Base-by-base conservation (phyloP, 75 land plant species). In the Ceratopteris richardii region DNA sequence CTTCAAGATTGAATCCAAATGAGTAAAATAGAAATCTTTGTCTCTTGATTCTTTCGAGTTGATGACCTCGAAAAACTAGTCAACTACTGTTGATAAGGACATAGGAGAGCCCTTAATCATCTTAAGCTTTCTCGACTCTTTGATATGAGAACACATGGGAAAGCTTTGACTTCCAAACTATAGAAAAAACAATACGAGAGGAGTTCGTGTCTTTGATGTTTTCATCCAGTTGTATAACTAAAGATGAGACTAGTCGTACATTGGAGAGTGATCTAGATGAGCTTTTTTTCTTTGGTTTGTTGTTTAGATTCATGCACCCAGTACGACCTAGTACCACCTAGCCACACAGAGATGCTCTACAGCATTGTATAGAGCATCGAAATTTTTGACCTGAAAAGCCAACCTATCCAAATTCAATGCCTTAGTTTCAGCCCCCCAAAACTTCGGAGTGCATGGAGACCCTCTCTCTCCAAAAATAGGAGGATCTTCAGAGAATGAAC, bases 181-280 rank as follows among this genome's bases (percentile, higher is more conserved):
- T 63, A 81, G 68, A 80, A 78, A 18, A 71, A 79, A 59, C 70
- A 76, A 7, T 90, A 82, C 57, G 98, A 93, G 64, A 42, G 98
- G 29, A 70, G 74, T 23, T 89, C 90, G 29, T 93, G 98, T 60
- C 62, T n/a, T n/a, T n/a, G n/a, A n/a, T n/a, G n/a, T n/a, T 93
- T 41, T 85, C 96, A 3, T 93, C 85, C 56, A 96, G 89, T 58
- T 82, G 78, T 56, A 96, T 89, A 1, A 93, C 98, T 0, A 96
- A 93, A 50, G 98, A 93, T 20, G 75, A 80, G 26, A 80, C 84
- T 0, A 82, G 79, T 46, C 77, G 80, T 41, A 72, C 88, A 18
- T 57, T 63, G 0, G 95, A 92, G 69, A 58, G 58, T 23, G 97
- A 88, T 56, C 68, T 92, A 42, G 84, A 84, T 53, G 62, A 72